Base-by-base conservation (phyloP, 1,284 basidiomycete species). In the Pisolithus thermaeus region DNA sequence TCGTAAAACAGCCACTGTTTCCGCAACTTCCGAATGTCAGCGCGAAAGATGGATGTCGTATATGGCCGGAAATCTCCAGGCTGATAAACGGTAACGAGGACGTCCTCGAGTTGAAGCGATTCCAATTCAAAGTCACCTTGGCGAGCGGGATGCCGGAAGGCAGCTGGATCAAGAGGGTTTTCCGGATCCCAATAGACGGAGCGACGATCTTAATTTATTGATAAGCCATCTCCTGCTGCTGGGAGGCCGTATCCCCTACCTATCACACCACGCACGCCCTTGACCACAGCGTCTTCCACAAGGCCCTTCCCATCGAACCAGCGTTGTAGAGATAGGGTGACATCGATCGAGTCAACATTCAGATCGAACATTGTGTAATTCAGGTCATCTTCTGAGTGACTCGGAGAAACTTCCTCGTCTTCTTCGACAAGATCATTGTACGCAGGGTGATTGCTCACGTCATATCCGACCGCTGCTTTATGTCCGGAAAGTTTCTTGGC, bases 231-330 rank as follows among this genome's bases (percentile, higher is more conserved):
- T 37, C 25, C 37, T 36, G 4, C 14, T n/a, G 25, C 36, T 25
- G 37, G n/a, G 51, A 43, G 14, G 7, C n/a, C 12, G 22, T n/a
- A 28, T 52, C 39, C 69, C 79, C 53, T 61, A 91, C 92, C 93
- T 47, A 99, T 72, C 16, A 96, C 87, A 18, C 97, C 97, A 46
- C 97, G 83, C 3, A 99, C 93, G 43, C 97, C 97, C 62, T 91
- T 92, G 48, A 99, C 78, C 18, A 89, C 90, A 1, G 94, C 96
- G 65, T 93, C 87, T 59, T 93, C 84, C 12, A 99, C 76, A 4
- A 99, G 70, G 0, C 97, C 97, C 66, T 95, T 97, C 1, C 96
- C 97, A 65, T 97, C 93, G 47, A 97, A 75, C 97, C 97, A 99
- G 47, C 89, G 77, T 68, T 84, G 83, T 9, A 99, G 74, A 48